Conservation (phyloP, 164 flowering plant genomes). For the Protea cynaroides region DNA sequence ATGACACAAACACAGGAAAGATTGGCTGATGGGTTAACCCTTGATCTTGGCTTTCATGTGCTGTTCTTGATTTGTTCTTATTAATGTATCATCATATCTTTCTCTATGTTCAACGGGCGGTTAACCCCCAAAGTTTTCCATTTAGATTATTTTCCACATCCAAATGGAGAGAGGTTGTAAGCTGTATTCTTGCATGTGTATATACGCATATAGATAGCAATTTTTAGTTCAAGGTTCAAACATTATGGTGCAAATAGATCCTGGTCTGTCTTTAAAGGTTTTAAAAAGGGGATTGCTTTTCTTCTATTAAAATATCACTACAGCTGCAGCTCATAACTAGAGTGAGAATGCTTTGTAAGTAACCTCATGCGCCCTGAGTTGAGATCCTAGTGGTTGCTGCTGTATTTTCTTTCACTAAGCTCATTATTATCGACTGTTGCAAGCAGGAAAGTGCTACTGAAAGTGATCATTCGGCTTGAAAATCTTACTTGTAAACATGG, state of each 20-base stretch:
- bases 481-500: too few species aligned
- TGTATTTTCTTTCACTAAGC: too few species aligned
- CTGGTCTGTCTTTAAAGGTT: background rate
- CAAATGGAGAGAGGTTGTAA: constrained; percentile 12
- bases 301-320: background rate
- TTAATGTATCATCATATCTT: background rate
- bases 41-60: background rate
- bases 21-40: constrained; percentile 36
- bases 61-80: background rate
- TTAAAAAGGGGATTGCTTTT: too few species aligned
- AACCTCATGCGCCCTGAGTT: too few species aligned
- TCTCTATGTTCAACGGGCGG: background rate
- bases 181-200: background rate
- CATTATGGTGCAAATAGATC: background rate
- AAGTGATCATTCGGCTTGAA: too few species aligned
- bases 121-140: background rate
- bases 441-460: too few species aligned
- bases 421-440: too few species aligned
- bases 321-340: background rate
- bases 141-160: constrained; percentile 24
- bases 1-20: constrained; percentile 47
- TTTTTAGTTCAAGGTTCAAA: too few species aligned
- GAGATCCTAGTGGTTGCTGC: too few species aligned
- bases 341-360: too few species aligned
- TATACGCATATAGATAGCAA: background rate